Base-by-base conservation (phyloP, 140 eudicot species). In the Senecio squalidus region DNA sequence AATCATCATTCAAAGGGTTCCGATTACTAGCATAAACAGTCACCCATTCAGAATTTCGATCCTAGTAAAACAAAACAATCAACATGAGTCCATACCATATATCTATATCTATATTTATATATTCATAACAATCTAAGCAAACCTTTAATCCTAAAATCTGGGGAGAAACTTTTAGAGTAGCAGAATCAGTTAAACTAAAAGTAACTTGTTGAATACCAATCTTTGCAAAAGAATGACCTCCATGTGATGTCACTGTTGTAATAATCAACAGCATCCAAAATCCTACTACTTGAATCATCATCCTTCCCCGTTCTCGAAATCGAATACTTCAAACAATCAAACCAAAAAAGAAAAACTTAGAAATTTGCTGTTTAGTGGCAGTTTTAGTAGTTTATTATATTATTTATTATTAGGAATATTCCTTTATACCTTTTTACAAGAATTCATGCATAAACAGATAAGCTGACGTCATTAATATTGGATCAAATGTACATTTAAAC, bases 1-100 rank as follows among this genome's bases (percentile, higher is more conserved):
- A 92, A 62, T 92, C 99, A 66, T 84, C 87, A 38, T 14, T 51
- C 3, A 87, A 79, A 6, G 96, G 99, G 13, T 74, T 88, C 52
- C 82, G 64, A 63, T 52, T 66, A 70, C 69, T 71, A 54, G 72
- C 78, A 58, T 82, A 68, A 21, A 92, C 59, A 30, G 72, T 77
- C 62, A 92, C 75, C 95, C 89, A 81, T 63, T 84, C 99, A 55
- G 76, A 47, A 65, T 82, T 84, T 63, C 67, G 67, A n/a, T 66
- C 84, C 96, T 87, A 60, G 14, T 62, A 69, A 64, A 36, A 52
- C 25, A 66, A 52, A 29, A 61, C 9, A 1, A 34, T 71, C 25
- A 13, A 5, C 64, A 67, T 65, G 17, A 60, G 60, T 44, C 43
- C 30, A 36, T 70, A 51, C 28, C n/a, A n/a, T 17, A 58, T 48